Evolutionary conservation across 75 land plant species (phyloP).

Genomic region (Gnetum montanum): DNA sequence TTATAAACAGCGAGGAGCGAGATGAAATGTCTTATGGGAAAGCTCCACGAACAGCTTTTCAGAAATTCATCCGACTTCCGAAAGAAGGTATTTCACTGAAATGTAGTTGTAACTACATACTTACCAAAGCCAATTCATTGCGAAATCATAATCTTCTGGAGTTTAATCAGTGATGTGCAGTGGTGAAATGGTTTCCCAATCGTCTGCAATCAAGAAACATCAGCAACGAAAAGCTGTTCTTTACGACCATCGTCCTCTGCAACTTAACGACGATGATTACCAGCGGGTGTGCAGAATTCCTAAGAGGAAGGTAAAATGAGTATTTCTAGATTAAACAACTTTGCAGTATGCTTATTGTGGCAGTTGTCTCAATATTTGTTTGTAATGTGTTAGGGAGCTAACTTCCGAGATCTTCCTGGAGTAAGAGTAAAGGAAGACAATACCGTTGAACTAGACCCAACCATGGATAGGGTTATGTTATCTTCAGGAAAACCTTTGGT

Average conservation of each 20-base stretch:
- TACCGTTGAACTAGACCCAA: constrained; percentile 39
- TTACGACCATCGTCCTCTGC: constrained; percentile 71
- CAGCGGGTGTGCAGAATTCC: constrained; percentile 66
- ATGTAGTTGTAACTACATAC: constrained; percentile 12
- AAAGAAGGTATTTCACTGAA: constrained; percentile 37
- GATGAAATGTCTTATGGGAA: constrained; percentile 68
- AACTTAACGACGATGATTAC: constrained; percentile 63
- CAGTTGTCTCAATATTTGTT: no score
- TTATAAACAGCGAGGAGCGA: constrained; percentile 41
- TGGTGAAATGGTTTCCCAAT: not conserved
- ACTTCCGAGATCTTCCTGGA: constrained; percentile 75
- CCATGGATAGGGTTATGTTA: constrained; percentile 34
- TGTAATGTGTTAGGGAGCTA: constrained; percentile 64
- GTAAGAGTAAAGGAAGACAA: constrained; percentile 43
- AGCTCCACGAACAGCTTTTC: constrained; percentile 72
- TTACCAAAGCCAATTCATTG: constrained; percentile 12
- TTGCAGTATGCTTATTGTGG: not conserved
- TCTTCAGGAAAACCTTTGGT: constrained; percentile 86
- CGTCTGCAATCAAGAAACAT: constrained; percentile 6
- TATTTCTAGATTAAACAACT: not conserved
- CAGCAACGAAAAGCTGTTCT: constrained; percentile 14
- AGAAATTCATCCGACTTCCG: constrained; percentile 48
- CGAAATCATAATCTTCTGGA: constrained; percentile 17
- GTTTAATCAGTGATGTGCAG: constrained; percentile 10
- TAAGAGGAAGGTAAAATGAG: constrained; percentile 46